Percentiles rank a stretch among this genome's conserved stretches.
These are phyloP conservation scores for Urtica urens DNA, from an alignment of 306 rosid species.

Conservation along the genomic window DNA sequence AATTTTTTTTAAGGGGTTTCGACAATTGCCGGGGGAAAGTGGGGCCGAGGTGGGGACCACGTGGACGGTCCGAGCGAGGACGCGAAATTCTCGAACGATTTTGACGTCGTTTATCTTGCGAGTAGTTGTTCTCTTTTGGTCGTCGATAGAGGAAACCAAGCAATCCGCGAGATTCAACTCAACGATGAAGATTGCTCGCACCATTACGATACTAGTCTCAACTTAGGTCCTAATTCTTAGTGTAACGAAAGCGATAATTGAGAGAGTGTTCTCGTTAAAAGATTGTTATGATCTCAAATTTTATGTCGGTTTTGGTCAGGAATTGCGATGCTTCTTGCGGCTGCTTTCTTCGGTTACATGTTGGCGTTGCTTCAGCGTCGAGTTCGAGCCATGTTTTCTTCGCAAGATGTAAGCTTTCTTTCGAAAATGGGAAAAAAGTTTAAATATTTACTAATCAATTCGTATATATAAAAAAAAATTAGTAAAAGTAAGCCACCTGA, in stretches of 20 bases:
- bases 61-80: constrained; percentile 98
- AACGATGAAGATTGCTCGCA: constrained; percentile 56
- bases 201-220: constrained; percentile 41
- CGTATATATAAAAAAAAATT: no score
- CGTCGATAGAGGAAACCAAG: constrained; percentile 86
- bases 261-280: background rate
- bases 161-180: constrained; percentile 91
- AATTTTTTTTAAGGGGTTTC: constrained; percentile 53
- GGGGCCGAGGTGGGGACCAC: constrained; percentile 73
- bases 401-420: constrained; percentile 36
- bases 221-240: constrained; percentile 80
- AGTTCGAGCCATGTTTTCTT: constrained; percentile 68
- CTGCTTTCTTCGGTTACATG: constrained; percentile 76
- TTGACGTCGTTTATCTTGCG: constrained; percentile 60
- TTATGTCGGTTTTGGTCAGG: constrained; percentile 34
- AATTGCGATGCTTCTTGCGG: constrained; percentile 56
- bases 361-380: constrained; percentile 70
- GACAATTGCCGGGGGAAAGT: constrained; percentile 95
- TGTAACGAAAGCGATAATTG: no score
- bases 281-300: background rate
- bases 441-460: no score
- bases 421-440: no score
- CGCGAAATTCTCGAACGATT: constrained; percentile 85
- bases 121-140: constrained; percentile 89
- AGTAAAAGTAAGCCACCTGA: no score